Percentiles rank a stretch among this genome's conserved stretches.
phyloP scores from a whole-genome alignment of 768 basidiomycete genomes.

The Fistulinella prunicolor region DNA sequence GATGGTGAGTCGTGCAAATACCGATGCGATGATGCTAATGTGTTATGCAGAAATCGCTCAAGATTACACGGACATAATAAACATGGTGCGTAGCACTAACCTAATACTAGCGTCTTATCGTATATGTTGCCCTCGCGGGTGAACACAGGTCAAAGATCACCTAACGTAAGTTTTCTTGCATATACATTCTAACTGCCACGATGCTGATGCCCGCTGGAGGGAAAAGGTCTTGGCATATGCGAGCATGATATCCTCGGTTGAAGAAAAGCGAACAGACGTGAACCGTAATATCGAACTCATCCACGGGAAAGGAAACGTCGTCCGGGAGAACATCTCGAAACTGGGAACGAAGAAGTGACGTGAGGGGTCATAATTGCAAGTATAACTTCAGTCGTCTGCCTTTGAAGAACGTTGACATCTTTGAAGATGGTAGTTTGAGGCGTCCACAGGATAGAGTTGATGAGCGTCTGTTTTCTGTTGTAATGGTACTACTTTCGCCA shows the following conservation, averaged over 20 bases:
- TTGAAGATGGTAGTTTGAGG: background rate
- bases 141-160: slow-evolving; percentile 27
- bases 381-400: background rate
- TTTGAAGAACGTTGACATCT: background rate
- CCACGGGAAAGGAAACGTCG: slow-evolving; percentile 13
- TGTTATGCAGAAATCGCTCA: slow-evolving; percentile 17
- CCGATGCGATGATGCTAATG: background rate
- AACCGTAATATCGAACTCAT: slow-evolving; percentile 17
- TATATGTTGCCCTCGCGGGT: background rate
- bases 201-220: slow-evolving; percentile 14
- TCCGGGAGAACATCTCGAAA: slow-evolving; percentile 23
- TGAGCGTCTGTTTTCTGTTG: background rate
- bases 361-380: background rate
- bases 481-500: background rate
- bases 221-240: slow-evolving; percentile 20
- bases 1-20: slow-evolving; percentile 21
- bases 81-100: slow-evolving; percentile 18
- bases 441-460: too few relatives aligned
- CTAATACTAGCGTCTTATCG: background rate
- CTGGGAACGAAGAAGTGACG: slow-evolving; percentile 13
- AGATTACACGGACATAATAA: slow-evolving; percentile 17
- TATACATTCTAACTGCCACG: background rate
- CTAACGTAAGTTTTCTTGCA: slow-evolving; percentile 18
- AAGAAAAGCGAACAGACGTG: slow-evolving; percentile 20
- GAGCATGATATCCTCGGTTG: slow-evolving; percentile 20